Evolutionary conservation across 768 basidiomycete species (phyloP).

Genomic region (Cubamyces sp.): DNA sequence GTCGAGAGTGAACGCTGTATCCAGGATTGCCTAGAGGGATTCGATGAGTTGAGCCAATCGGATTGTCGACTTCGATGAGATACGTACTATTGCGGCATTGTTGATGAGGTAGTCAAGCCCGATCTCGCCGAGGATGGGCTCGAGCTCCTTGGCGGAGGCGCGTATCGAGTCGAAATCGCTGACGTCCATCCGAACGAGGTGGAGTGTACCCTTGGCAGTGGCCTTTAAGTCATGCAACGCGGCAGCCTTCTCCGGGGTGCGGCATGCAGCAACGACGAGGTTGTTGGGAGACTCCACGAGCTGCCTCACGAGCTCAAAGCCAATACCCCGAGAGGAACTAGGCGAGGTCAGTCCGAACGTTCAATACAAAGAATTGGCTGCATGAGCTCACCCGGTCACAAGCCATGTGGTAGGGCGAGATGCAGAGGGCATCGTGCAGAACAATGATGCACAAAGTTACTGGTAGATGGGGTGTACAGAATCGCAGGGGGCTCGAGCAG

Average conservation of each 20-base stretch:
- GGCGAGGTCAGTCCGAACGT: neutral
- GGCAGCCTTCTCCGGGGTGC: slow-evolving; percentile 32
- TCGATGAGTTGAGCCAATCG: too few relatives aligned
- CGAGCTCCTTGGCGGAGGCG: slow-evolving; percentile 28
- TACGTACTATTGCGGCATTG: slow-evolving; percentile 39
- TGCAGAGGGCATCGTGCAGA: neutral
- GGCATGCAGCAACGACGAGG: slow-evolving; percentile 37
- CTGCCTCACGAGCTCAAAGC: slow-evolving; percentile 29
- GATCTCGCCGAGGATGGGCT: slow-evolving; percentile 30
- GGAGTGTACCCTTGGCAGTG: slow-evolving; percentile 34
- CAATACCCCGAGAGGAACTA: slow-evolving; percentile 39
- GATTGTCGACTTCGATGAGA: neutral
- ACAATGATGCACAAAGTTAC: neutral
- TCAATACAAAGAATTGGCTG: too few relatives aligned
- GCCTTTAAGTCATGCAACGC: slow-evolving; percentile 27
- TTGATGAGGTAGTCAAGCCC: slow-evolving; percentile 46
- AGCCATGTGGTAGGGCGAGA: slow-evolving; percentile 3
- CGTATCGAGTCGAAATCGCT: slow-evolving; percentile 33
- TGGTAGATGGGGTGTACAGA: too few relatives aligned
- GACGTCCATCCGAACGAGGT: slow-evolving; percentile 40
- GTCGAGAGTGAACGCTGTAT: slow-evolving; percentile 35
- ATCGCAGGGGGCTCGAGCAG: neutral
- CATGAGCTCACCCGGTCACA: neutral
- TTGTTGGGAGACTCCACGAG: slow-evolving; percentile 28
- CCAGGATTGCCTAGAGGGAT: slow-evolving; percentile 5